Base-by-base conservation (phyloP, 169 alveolate species). In the Neospora caninum region DNA sequence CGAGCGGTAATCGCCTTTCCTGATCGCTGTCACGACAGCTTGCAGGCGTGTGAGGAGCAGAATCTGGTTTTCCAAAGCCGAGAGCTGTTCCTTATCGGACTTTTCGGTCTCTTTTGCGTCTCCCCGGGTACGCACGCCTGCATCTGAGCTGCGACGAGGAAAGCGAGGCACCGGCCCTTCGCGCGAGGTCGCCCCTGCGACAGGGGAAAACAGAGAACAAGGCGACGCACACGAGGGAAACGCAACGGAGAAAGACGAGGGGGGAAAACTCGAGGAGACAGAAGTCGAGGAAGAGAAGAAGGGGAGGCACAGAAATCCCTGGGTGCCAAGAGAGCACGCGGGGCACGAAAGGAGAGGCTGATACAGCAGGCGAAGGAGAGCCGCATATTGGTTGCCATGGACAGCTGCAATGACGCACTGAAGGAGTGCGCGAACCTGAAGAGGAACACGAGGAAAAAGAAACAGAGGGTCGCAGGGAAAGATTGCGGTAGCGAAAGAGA, bases 311-410 rank as follows among this genome's bases (percentile, higher is more conserved):
- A 34, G 82, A 29, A 34, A 9, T 9, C 16, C 82, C 2, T 69
- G 42, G 7, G 16, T 18, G 22, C 34, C 18, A 10, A 78, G 22
- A 7, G 39, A 13, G 27, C 86, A 78, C 27, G 86, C 0, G 73
- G n/a, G 34, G 45, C 86, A 78, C 18, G 86, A 78, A 2, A 78
- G 27, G 29, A 36, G 45, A 16, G 86, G 86, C 45, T 78, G 86
- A n/a, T 78, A 78, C 39, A 78, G 86, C 27, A 78, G 45, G 86
- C 45, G 45, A 38, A 78, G 86, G n/a, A 78, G 86, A n/a, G 31
- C n/a, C 49, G 86, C n/a, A n/a, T 78, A 78, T 2, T 38, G 39
- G 29, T 43, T 43, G 9, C 31, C 29, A 20, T n/a, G 39, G 27
- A 78, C 45, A n/a, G 86, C 86, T 16, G 45, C 45, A 20, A 78